phyloP scores from a whole-genome alignment of 2,329 filamentous ascomycete species.

The Orbilia oligospora region DNA sequence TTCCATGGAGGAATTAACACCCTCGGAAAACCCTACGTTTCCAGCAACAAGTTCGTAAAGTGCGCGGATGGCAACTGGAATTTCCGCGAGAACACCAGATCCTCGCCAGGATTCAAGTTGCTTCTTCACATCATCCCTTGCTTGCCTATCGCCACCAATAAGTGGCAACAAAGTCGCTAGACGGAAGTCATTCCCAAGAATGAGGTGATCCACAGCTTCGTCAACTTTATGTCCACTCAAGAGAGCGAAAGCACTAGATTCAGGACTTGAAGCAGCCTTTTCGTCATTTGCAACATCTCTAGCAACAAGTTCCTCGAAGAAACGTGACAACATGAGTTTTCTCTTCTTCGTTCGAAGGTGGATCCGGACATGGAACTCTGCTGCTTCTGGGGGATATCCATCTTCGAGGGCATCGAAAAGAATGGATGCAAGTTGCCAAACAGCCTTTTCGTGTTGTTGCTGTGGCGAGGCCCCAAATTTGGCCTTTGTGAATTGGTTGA shows the following conservation, averaged over 20 bases:
- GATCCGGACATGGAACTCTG: constrained; percentile 64
- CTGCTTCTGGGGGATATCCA: constrained; percentile 60
- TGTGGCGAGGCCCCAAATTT: constrained; percentile 65
- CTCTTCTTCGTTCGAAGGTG: constrained; percentile 67
- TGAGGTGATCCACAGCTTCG: constrained; percentile 84
- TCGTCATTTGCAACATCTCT: constrained; percentile 69
- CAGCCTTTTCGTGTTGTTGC: constrained; percentile 76
- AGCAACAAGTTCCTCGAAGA: constrained; percentile 78
- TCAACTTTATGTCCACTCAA: constrained; percentile 83
- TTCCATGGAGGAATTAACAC: constrained; percentile 81
- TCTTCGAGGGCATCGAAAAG: constrained; percentile 80
- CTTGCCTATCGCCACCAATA: constrained; percentile 79
- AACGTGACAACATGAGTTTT: constrained; percentile 77
- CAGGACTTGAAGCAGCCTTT: constrained; percentile 74
- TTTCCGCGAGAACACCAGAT: constrained; percentile 86
- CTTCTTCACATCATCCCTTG: constrained; percentile 80
- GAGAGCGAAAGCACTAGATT: constrained; percentile 86
- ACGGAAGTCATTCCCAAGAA: constrained; percentile 82
- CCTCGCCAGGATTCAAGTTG: constrained; percentile 89
- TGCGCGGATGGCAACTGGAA: constrained; percentile 84
- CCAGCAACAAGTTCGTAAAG: constrained; percentile 91
- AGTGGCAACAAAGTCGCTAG: constrained; percentile 88
- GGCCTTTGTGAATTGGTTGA: constrained; percentile 47
- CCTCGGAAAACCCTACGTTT: constrained; percentile 86
- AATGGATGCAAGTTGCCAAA: constrained; percentile 89